phyloP scores from a whole-genome alignment of 192 early-diverging fungal genomes.

The Mortierella antarctica region DNA sequence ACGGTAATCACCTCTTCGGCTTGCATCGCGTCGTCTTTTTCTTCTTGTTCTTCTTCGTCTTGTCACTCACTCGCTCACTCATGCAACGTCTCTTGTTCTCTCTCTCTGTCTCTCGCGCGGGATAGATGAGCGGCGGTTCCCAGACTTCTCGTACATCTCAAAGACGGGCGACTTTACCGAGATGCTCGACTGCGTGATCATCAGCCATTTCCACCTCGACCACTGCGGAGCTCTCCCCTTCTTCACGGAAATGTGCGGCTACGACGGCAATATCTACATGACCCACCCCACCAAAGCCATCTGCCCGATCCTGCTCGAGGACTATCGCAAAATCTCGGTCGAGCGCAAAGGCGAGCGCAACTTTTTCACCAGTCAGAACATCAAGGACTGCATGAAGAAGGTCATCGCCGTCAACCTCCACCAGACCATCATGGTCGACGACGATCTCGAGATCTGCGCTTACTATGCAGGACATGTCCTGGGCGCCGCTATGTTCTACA shows the following conservation, averaged over 20 bases:
- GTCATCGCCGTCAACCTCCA: constrained; percentile 89
- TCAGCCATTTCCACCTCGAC: constrained; percentile 98
- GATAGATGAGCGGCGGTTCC: constrained; percentile 85
- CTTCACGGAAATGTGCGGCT: constrained; percentile 96
- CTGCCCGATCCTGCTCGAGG: constrained; percentile 91
- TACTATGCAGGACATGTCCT: constrained; percentile 99
- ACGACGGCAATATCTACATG: constrained; percentile 98
- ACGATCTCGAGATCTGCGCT: constrained; percentile 82
- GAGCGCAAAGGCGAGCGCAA: constrained; percentile 90
- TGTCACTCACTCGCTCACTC: not conserved
- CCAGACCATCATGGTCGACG: constrained; percentile 86
- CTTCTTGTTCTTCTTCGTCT: not conserved
- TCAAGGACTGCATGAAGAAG: constrained; percentile 96
- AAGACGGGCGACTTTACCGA: constrained; percentile 83
- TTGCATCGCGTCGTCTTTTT: not conserved
- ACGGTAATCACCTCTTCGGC: constrained; percentile 49
- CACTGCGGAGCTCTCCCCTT: constrained; percentile 97
- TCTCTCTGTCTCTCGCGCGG: not conserved
- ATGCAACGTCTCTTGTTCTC: not conserved
- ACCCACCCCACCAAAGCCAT: constrained; percentile 97
- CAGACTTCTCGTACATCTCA: constrained; percentile 94
- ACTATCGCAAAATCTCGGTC: constrained; percentile 92
- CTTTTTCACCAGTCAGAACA: constrained; percentile 89
- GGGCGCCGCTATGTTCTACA: constrained; percentile 97
- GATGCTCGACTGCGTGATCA: constrained; percentile 91